A percentile compares a stretch with the other conserved stretches of the same genome.
These are phyloP conservation scores for Fusarium sp. DNA, from an alignment of 2,329 filamentous ascomycete species.

Conservation along the genomic window DNA sequence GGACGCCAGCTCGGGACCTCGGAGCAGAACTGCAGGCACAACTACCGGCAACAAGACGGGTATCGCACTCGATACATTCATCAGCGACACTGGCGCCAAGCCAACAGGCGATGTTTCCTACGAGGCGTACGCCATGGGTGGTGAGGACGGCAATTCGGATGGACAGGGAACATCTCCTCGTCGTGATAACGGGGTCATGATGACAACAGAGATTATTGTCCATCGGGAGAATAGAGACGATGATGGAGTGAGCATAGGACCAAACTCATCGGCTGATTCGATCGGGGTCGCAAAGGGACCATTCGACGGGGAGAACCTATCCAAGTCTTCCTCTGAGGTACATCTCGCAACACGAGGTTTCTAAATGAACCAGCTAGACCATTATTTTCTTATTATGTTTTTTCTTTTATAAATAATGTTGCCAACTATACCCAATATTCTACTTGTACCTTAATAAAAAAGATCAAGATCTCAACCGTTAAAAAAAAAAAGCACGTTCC, in stretches of 20 bases:
- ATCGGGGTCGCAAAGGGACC: slow-evolving; percentile 16
- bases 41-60: slow-evolving; percentile 18
- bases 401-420: not conserved
- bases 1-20: slow-evolving; percentile 40
- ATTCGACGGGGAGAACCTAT: slow-evolving; percentile 33
- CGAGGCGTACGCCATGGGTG: slow-evolving; percentile 41
- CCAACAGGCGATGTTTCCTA: slow-evolving; percentile 32
- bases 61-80: slow-evolving; percentile 40
- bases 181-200: slow-evolving; percentile 36
- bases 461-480: not conserved
- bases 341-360: slow-evolving; percentile 41
- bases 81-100: slow-evolving; percentile 27
- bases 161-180: not conserved
- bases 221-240: slow-evolving; percentile 38
- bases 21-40: slow-evolving; percentile 33
- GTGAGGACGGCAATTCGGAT: slow-evolving; percentile 23
- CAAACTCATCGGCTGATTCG: slow-evolving; percentile 29
- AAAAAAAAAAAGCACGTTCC: not conserved
- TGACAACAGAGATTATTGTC: slow-evolving; percentile 44
- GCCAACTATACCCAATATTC: slow-evolving; percentile 29
- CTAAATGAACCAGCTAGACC: slow-evolving; percentile 4
- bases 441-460: not conserved
- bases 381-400: not conserved
- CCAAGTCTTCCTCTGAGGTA: slow-evolving; percentile 45
- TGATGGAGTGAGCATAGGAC: slow-evolving; percentile 30